phyloP scores from a whole-genome alignment of 75 land plant genomes.

The Pinus albicaulis region DNA sequence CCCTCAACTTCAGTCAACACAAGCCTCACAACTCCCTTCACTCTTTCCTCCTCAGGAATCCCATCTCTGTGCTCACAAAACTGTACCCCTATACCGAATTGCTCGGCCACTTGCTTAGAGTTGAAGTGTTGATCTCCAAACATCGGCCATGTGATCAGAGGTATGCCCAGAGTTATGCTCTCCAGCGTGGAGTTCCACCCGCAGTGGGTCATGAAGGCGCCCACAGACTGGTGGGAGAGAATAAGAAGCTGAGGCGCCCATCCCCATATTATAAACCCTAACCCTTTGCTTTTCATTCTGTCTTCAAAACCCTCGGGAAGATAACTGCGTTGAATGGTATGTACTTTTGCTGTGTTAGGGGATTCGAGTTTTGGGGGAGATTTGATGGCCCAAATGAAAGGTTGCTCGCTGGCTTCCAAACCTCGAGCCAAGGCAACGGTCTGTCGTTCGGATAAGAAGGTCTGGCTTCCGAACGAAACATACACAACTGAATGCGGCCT shows the following conservation, averaged over 20 bases:
- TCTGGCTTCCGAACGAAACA: conserved; percentile 33
- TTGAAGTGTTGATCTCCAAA: conserved; percentile 12
- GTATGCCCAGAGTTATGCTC: conserved; percentile 11
- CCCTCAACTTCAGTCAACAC: not conserved
- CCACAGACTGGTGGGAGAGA: conserved; percentile 11
- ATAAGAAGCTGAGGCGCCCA: conserved; percentile 25
- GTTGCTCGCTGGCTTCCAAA: conserved; percentile 19
- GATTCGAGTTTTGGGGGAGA: not conserved
- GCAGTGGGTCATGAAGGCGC: conserved; percentile 29
- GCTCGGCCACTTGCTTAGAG: not conserved
- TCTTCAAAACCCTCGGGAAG: conserved; percentile 13
- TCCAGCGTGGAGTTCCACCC: conserved; percentile 31
- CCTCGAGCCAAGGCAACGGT: conserved; percentile 18
- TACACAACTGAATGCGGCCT: conserved; percentile 23
- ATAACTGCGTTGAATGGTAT: not conserved
- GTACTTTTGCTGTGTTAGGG: not conserved
- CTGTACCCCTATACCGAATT: not conserved
- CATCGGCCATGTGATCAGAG: conserved; percentile 25
- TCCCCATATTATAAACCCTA: conserved; percentile 8
- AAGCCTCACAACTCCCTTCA: not conserved
- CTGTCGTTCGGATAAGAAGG: conserved; percentile 13
- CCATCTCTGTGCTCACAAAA: not conserved
- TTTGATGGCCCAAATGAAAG: conserved; percentile 36
- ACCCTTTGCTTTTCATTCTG: not conserved
- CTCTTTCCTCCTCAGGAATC: not conserved